Conservation (phyloP, 1,284 basidiomycete genomes). For the Pascua guehoae region DNA sequence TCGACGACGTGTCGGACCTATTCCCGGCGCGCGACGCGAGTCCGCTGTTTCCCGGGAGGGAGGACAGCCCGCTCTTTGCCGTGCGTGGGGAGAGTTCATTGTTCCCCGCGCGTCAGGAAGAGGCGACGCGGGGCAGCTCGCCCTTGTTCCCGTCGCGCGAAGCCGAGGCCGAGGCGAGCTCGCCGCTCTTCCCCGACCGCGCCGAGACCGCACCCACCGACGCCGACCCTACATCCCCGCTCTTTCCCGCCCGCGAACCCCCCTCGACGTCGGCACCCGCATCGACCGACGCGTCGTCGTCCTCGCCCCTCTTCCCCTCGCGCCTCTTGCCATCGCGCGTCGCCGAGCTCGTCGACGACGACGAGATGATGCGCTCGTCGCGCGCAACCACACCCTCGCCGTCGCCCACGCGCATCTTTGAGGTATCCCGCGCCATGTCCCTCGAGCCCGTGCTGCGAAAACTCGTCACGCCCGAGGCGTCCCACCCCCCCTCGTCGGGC, state of each 20-base stretch:
- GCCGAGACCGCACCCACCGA: neutral
- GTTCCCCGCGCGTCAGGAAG: neutral
- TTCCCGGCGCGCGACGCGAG: slow-evolving; percentile 2
- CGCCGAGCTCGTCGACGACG: neutral
- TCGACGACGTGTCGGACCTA: slow-evolving; percentile 3
- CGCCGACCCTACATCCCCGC: neutral
- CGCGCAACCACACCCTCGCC: slow-evolving; percentile 7
- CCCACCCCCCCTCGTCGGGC: too few species aligned
- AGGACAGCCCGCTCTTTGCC: neutral
- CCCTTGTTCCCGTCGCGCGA: slow-evolving; percentile 21
- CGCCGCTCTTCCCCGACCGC: slow-evolving; percentile 20
- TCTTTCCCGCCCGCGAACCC: neutral
- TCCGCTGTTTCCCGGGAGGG: slow-evolving; percentile 5
- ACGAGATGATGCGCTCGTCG: neutral
- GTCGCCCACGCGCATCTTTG: slow-evolving; percentile 4
- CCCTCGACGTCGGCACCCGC: neutral
- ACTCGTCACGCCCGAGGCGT: too few species aligned
- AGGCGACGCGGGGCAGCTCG: slow-evolving; percentile 5
- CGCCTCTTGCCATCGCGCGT: neutral
- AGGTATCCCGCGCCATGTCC: neutral
- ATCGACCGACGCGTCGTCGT: neutral
- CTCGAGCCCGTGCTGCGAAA: too few species aligned
- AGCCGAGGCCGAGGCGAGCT: slow-evolving; percentile 4
- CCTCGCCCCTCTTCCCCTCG: neutral
- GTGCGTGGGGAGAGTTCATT: neutral